Evolutionary conservation across 148 eudicot species (phyloP), one percentile per base, ranked within the genome.

Genomic region (Bassia scoparia): DNA sequence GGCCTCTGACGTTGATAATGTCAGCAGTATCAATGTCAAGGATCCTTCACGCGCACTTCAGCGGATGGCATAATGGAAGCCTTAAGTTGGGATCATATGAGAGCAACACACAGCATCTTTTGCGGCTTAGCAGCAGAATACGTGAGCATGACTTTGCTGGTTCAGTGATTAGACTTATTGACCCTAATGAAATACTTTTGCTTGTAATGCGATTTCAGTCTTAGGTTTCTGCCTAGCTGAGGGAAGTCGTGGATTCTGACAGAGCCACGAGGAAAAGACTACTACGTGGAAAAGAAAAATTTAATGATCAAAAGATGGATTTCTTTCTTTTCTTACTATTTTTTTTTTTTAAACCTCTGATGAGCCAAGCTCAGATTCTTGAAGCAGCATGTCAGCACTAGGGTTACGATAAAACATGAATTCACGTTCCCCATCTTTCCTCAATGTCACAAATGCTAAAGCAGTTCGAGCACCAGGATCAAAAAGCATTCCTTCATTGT

Each of bases 361-460:
- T 92, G 74, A 96, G 86, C 65, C 92, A 81, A 96, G 92, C 82
- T 96, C 97, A 70, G 85, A 74, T 85, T 88, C 97, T 74, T 87
- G 80, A 75, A 96, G 96, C 38, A 96, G 89, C 97, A 96, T 96
- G 82, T 96, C 99, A 72, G 99, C 99, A 84, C 99, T 96, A 67
- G 99, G 99, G 77, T 96, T 96, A 69, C 99, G 96, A 65, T 88
- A 96, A 81, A 96, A 96, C 99, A 96, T 96, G 83, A 96, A 96
- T 78, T 96, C 99, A 17, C 99, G 93, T 78, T 96, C 99, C 75
- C 99, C 99, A 56, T 92, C 96, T 41, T 84, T 90, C 77, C 83
- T 96, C 73, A 96, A 78, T 0, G 97, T 96, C 63, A 96, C 99
- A 80, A 96, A 96, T 48, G 99, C 99, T 78, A 96, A 90, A 74